phyloP scores from a whole-genome alignment of 2,329 filamentous ascomycete species.

The Cladophialophora immunda region DNA sequence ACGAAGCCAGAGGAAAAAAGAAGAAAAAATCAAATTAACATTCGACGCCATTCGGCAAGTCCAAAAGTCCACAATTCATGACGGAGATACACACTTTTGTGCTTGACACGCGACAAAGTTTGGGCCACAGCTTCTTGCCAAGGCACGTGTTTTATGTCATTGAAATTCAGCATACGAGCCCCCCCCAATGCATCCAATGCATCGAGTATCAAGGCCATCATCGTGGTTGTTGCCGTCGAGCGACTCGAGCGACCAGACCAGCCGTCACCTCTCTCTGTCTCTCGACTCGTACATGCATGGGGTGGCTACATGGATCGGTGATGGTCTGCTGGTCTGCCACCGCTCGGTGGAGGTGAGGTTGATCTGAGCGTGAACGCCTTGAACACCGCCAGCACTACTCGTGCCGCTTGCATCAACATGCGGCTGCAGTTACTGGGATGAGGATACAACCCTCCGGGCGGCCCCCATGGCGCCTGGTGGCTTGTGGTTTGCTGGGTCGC shows the following conservation, averaged over 20 bases:
- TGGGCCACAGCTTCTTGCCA: not conserved
- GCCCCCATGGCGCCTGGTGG: not conserved
- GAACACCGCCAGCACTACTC: not conserved
- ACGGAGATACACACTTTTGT: not conserved
- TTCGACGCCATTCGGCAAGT: not conserved
- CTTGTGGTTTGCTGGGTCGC: no score
- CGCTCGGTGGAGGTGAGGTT: slow-evolving; percentile 6
- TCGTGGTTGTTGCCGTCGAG: no score
- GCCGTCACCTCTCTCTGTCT: not conserved
- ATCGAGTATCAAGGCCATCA: not conserved
- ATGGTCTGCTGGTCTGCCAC: no score
- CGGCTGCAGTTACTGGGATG: not conserved
- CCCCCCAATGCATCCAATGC: not conserved
- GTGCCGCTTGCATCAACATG: slow-evolving; percentile 5
- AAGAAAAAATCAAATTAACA: not conserved
- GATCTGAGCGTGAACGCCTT: not conserved
- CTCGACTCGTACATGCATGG: not conserved
- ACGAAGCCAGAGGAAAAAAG: no score
- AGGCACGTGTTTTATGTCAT: not conserved
- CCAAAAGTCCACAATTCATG: not conserved
- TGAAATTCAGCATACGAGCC: not conserved
- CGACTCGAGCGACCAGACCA: no score
- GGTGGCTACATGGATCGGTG: not conserved
- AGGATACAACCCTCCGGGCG: not conserved
- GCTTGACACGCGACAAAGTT: not conserved